Conservation (phyloP, 2,329 filamentous ascomycete genomes). For the Ramularia endophylla region DNA sequence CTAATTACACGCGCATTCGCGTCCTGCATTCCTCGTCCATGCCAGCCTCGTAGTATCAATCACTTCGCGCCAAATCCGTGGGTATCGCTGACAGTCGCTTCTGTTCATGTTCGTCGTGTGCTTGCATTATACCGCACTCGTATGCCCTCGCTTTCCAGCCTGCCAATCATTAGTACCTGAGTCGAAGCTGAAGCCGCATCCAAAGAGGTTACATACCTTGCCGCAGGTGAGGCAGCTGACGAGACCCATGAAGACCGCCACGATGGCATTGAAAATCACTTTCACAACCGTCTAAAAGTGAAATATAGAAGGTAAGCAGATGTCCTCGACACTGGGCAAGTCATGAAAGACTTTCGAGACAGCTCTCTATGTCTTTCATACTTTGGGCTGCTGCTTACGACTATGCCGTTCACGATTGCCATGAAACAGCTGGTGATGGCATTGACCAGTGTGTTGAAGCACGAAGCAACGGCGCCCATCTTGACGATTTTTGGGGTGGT, state of each 20-base stretch:
- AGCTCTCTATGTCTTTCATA: conserved; percentile 33
- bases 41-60: neutral
- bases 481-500: conserved; percentile 32
- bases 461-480: conserved; percentile 81
- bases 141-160: conserved; percentile 34
- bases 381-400: too few relatives aligned
- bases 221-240: conserved; percentile 47
- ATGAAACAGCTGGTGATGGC: conserved; percentile 39
- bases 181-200: neutral
- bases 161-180: neutral
- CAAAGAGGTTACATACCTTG: conserved; percentile 18
- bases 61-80: conserved; percentile 4
- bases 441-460: conserved; percentile 43
- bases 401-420: conserved; percentile 42
- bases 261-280: conserved; percentile 42
- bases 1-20: too few relatives aligned
- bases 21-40: too few relatives aligned
- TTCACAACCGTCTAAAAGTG: conserved; percentile 40
- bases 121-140: conserved; percentile 31
- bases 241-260: conserved; percentile 44
- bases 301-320: too few relatives aligned
- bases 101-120: neutral
- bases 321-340: too few relatives aligned
- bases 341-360: too few relatives aligned
- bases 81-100: neutral